phyloP scores from a whole-genome alignment of 108 stramenopile species.

The Nitzschia sp. region DNA sequence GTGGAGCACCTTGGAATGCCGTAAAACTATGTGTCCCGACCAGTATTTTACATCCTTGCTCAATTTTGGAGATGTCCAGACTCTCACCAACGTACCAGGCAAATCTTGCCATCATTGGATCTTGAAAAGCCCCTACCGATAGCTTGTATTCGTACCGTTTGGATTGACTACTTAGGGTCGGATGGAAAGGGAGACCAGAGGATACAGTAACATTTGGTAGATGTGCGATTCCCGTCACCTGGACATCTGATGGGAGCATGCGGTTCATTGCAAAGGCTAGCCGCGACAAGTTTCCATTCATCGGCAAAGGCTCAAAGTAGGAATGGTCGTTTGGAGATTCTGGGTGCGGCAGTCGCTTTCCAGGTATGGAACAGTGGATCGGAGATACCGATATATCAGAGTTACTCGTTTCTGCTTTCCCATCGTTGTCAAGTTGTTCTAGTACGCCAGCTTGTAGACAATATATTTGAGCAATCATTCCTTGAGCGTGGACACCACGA shows the following conservation, averaged over 20 bases:
- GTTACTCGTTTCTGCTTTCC: background rate
- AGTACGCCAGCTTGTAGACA: slow-evolving; percentile 33
- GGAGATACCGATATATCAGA: background rate
- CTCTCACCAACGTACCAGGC: slow-evolving; percentile 56
- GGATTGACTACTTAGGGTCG: slow-evolving; percentile 52
- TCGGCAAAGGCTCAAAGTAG: slow-evolving; percentile 63
- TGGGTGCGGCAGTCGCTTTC: slow-evolving; percentile 57
- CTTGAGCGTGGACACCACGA: slow-evolving; percentile 76
- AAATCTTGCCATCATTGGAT: slow-evolving; percentile 53
- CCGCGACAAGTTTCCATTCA: slow-evolving; percentile 52
- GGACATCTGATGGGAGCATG: slow-evolving; percentile 76
- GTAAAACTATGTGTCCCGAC: slow-evolving; percentile 60
- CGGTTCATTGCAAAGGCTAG: slow-evolving; percentile 74
- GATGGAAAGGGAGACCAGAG: slow-evolving; percentile 59
- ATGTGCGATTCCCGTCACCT: slow-evolving; percentile 51
- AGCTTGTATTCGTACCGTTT: slow-evolving; percentile 77
- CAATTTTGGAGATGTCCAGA: slow-evolving; percentile 2
- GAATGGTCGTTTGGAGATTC: slow-evolving; percentile 47
- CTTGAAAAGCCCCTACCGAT: slow-evolving; percentile 56
- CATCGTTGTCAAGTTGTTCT: background rate
- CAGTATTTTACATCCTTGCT: slow-evolving; percentile 28
- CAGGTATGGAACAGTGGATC: slow-evolving; percentile 27
- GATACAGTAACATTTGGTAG: slow-evolving; percentile 28
- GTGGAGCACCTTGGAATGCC: slow-evolving; percentile 56
- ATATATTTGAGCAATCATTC: slow-evolving; percentile 73